A percentile compares a stretch with the other conserved stretches of the same genome.
Conservation (phyloP, 2,329 filamentous ascomycete species). For the Colletotrichum sp. region DNA sequence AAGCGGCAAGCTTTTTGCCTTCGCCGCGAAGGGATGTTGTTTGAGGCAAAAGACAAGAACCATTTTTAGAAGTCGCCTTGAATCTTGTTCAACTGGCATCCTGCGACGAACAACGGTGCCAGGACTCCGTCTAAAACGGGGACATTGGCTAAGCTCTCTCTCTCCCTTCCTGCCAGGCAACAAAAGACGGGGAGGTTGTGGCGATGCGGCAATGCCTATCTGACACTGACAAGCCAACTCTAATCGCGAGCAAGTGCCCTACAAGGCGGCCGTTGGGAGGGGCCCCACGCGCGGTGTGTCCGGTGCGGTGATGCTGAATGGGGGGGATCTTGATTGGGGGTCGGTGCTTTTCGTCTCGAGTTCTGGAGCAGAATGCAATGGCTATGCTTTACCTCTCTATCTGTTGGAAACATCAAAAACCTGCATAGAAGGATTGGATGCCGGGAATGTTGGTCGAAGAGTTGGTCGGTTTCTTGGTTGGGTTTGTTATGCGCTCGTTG, state of each 20-base stretch:
- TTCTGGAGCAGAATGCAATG: background rate
- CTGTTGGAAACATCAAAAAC: background rate
- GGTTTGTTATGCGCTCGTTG: background rate
- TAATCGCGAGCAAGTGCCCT: background rate
- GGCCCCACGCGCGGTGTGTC: background rate
- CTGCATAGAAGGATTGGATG: background rate
- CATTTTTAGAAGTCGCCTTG: background rate
- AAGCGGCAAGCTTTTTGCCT: background rate
- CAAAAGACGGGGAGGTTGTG: background rate
- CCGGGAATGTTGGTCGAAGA: background rate
- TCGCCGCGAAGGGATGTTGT: background rate
- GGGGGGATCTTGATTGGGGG: background rate
- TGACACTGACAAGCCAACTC: background rate
- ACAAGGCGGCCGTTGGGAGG: background rate
- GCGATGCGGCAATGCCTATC: background rate
- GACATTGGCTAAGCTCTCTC: background rate
- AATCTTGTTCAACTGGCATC: background rate
- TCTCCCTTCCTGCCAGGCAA: background rate
- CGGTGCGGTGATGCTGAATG: background rate
- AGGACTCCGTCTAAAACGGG: background rate
- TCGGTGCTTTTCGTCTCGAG: background rate
- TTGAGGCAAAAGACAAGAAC: background rate
- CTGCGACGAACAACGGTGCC: background rate
- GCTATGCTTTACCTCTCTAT: background rate
- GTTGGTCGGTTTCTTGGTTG: background rate